A percentile compares a stretch with the other conserved stretches of the same genome.
These are phyloP conservation scores for Starmerella sirachaensis DNA, from an alignment of 805 yeast genomes.

Conservation along the genomic window DNA sequence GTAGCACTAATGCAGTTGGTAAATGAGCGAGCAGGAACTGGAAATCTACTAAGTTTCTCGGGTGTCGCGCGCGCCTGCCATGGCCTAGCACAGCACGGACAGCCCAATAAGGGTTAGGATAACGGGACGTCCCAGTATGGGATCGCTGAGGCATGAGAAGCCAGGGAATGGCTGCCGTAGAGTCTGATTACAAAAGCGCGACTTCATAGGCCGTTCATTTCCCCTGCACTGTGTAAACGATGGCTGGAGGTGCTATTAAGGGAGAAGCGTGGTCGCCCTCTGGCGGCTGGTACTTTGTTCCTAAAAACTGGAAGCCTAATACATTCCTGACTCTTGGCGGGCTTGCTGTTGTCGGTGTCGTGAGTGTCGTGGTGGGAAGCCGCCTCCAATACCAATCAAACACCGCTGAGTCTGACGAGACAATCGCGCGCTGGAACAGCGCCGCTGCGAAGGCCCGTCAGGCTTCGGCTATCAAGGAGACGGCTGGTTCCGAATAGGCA, in stretches of 20 bases:
- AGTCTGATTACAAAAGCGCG: no score
- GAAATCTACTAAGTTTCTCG: no score
- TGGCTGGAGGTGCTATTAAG: constrained; percentile 25
- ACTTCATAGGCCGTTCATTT: no score
- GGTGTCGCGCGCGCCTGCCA: no score
- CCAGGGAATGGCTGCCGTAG: no score
- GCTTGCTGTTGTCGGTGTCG: constrained; percentile 28
- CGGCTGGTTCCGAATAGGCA: constrained; percentile 11
- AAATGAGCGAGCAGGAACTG: no score
- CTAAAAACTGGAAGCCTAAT: constrained; percentile 39
- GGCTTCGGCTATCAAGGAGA: constrained; percentile 22
- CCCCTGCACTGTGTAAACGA: no score
- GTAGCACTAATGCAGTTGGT: no score
- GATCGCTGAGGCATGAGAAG: no score
- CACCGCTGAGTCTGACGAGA: constrained; percentile 31
- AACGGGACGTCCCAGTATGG: no score
- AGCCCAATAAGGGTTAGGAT: no score
- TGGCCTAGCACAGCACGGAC: no score
- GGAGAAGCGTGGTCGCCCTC: constrained; percentile 34
- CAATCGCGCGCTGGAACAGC: constrained; percentile 36
- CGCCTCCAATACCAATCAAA: constrained; percentile 30
- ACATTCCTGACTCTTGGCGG: constrained; percentile 34
- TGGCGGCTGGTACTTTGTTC: constrained; percentile 49
- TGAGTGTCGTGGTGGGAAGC: constrained; percentile 32
- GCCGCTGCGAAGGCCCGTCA: constrained; percentile 34